phyloP scores from a whole-genome alignment of 257 asterid species.

The Solanum neorickii region DNA sequence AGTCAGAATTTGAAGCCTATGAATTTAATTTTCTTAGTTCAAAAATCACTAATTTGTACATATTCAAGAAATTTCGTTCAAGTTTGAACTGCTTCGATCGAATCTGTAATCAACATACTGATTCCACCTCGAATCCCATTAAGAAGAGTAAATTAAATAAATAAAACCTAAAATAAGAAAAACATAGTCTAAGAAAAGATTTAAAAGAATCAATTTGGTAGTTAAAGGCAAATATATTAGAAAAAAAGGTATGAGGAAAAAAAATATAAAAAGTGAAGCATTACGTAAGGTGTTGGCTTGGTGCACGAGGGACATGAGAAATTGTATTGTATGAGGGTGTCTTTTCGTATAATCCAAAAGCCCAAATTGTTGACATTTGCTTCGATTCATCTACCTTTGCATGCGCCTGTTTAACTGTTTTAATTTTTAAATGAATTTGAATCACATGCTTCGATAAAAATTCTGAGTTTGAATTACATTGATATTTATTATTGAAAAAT shows the following conservation, averaged over 20 bases:
- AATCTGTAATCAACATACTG: not conserved
- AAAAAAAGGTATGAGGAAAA: not conserved
- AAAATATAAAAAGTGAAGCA: not conserved
- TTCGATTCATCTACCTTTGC: not conserved
- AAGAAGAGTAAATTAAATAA: not conserved
- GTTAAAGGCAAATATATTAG: not conserved
- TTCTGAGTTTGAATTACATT: fast-evolving
- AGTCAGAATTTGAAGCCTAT: too few relatives aligned
- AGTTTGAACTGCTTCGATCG: not conserved
- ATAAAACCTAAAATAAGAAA: not conserved
- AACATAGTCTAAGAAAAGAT: not conserved
- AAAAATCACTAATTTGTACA: not conserved
- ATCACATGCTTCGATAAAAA: not conserved
- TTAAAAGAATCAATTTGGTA: not conserved
- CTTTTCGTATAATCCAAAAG: not conserved
- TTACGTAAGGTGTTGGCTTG: not conserved
- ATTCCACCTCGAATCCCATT: not conserved
- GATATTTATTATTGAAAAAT: not conserved
- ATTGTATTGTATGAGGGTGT: not conserved
- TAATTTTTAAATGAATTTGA: not conserved
- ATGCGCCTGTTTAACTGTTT: not conserved
- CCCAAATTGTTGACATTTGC: not conserved
- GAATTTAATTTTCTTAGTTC: not conserved
- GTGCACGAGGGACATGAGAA: not conserved
- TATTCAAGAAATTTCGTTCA: not conserved